Percentiles rank a stretch among this genome's conserved stretches.
Conservation (phyloP, 2,329 filamentous ascomycete genomes). For the Beauveria pseudobassiana region DNA sequence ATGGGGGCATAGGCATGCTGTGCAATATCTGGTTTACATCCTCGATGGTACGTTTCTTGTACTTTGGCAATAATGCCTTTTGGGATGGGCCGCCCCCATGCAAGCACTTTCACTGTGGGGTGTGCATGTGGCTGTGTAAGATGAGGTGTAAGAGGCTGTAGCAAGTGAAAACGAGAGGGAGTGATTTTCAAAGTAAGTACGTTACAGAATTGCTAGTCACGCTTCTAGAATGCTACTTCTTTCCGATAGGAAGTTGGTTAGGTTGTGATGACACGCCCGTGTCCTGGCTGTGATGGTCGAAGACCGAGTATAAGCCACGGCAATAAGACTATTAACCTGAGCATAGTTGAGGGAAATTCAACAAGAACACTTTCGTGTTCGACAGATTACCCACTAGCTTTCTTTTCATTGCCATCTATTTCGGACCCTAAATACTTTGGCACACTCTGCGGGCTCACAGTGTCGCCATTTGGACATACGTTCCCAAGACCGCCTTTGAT, state of each 20-base stretch:
- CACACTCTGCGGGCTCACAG: too few relatives aligned
- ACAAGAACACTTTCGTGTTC: too few relatives aligned
- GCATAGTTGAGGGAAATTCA: too few relatives aligned
- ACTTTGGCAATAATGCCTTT: background rate
- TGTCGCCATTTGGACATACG: too few relatives aligned
- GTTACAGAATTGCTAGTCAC: background rate
- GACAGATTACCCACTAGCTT: too few relatives aligned
- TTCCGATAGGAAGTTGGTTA: background rate
- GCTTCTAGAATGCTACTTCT: background rate
- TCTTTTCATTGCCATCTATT: too few relatives aligned
- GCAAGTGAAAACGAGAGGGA: background rate
- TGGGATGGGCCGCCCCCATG: background rate
- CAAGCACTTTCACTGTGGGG: slow-evolving; percentile 1
- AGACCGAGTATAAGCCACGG: background rate
- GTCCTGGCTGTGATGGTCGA: background rate
- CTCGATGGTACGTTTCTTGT: background rate
- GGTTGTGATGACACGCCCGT: background rate
- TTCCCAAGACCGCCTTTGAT: too few relatives aligned
- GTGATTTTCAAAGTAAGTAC: background rate
- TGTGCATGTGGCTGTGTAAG: background rate
- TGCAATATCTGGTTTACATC: background rate
- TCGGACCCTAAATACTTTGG: too few relatives aligned
- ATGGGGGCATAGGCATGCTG: background rate
- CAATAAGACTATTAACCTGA: background rate
- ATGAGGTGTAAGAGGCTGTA: background rate